A percentile compares a stretch with the other conserved stretches of the same genome.
phyloP scores from a whole-genome alignment of 2,329 filamentous ascomycete genomes.

The Tolypocladium cylindrosporum region DNA sequence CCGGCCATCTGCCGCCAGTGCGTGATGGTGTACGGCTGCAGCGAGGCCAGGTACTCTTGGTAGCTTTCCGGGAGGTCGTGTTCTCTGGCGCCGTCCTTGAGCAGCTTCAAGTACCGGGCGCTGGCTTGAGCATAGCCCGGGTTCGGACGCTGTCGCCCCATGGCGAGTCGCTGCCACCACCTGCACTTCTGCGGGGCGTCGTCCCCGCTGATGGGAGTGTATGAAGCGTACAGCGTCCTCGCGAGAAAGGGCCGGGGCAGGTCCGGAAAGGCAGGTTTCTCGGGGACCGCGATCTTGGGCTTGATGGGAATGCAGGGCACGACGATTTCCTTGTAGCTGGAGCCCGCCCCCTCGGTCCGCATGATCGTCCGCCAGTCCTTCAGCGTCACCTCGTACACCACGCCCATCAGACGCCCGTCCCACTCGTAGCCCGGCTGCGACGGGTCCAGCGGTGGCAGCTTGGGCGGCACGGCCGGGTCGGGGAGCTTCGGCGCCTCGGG shows the following conservation, averaged over 20 bases:
- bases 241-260: conserved; percentile 62
- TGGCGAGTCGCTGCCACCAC: conserved; percentile 38
- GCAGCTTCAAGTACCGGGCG: conserved; percentile 69
- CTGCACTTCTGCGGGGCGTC: conserved; percentile 22
- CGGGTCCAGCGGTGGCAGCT: conserved; percentile 15
- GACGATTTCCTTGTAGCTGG: conserved; percentile 73
- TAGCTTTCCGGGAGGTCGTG: conserved; percentile 74
- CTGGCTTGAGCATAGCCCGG: conserved; percentile 73
- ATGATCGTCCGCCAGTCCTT: conserved; percentile 79
- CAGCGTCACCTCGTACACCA: conserved; percentile 88
- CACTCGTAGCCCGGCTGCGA: conserved; percentile 32
- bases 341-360: conserved; percentile 79
- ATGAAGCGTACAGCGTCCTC: conserved; percentile 71
- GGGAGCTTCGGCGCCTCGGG: conserved; percentile 27
- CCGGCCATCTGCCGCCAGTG: conserved; percentile 57
- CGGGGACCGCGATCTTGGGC: conserved; percentile 48
- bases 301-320: conserved; percentile 68
- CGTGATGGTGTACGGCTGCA: conserved; percentile 65
- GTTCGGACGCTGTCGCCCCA: conserved; percentile 45
- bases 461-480: conserved; percentile 16
- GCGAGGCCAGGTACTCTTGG: conserved; percentile 56
- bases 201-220: conserved; percentile 24
- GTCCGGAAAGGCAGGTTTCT: conserved; percentile 43
- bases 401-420: conserved; percentile 78
- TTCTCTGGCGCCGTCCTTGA: conserved; percentile 69